Conservation (phyloP, 345 rosid species). For the Aquilaria malaccensis region DNA sequence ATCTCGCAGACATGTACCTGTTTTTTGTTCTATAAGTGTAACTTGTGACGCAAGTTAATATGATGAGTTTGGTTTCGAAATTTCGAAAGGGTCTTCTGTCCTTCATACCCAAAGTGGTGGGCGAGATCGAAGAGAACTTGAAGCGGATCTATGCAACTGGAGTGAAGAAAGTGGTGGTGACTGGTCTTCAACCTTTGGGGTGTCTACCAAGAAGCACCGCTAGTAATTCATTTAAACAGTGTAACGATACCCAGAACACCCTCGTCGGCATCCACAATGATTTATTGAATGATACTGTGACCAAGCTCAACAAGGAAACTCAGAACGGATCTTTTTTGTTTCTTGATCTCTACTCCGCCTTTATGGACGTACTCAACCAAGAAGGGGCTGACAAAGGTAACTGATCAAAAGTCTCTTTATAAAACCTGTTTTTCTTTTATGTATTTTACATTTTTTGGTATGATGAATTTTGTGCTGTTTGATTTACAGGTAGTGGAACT, state of each 20-base stretch:
- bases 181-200: slow-evolving; percentile 22
- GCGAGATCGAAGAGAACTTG: slow-evolving; percentile 16
- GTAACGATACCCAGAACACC: slow-evolving; percentile 16
- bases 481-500: slow-evolving; percentile 17
- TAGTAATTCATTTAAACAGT: slow-evolving; percentile 11
- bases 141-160: slow-evolving; percentile 18
- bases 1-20: not conserved
- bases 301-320: slow-evolving; percentile 16
- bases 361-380: slow-evolving; percentile 12
- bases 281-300: slow-evolving; percentile 5
- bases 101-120: slow-evolving; percentile 10
- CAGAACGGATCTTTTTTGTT: slow-evolving; percentile 1
- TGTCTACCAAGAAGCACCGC: slow-evolving; percentile 22
- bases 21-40: not conserved
- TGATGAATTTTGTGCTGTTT: not conserved
- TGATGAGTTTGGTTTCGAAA: too few species aligned
- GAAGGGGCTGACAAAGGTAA: slow-evolving; percentile 10
- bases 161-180: slow-evolving; percentile 17
- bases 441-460: not conserved
- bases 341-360: slow-evolving; percentile 25
- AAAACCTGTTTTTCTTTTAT: too few species aligned
- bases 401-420: not conserved
- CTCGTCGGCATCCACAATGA: slow-evolving; percentile 22
- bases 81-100: slow-evolving; percentile 8
- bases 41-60: not conserved